Evolutionary conservation across 106 monocot genomes (phyloP).

Genomic region (Dendrobium nobile): DNA sequence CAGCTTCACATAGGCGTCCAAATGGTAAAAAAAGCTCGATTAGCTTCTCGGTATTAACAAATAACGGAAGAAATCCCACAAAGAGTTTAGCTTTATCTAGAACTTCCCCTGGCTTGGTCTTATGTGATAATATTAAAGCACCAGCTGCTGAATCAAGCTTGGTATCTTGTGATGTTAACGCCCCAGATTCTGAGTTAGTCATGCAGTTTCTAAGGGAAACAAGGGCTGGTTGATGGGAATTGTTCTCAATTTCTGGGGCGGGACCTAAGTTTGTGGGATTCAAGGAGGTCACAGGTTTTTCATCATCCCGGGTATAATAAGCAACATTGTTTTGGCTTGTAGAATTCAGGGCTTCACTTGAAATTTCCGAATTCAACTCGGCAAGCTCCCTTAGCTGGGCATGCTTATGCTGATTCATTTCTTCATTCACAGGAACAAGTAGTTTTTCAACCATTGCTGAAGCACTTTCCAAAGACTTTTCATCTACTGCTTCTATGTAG

Average conservation of each 20-base stretch:
- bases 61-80: slow-evolving; percentile 39
- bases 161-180: not conserved
- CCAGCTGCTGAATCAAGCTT: not conserved
- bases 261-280: not conserved
- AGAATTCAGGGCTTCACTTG: not conserved
- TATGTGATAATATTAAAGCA: no score
- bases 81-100: slow-evolving; percentile 32
- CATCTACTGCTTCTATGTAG: slow-evolving; percentile 35
- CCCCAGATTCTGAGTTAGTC: not conserved
- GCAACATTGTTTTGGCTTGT: not conserved
- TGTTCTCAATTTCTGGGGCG: not conserved
- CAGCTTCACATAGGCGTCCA: slow-evolving; percentile 22
- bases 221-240: not conserved
- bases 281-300: not conserved
- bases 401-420: slow-evolving; percentile 32
- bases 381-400: slow-evolving; percentile 64
- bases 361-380: slow-evolving; percentile 14
- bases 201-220: not conserved
- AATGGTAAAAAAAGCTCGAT: slow-evolving; percentile 50
- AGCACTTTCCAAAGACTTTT: slow-evolving; percentile 57
- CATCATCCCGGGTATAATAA: no score
- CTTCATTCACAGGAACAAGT: slow-evolving; percentile 48
- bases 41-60: slow-evolving; percentile 32
- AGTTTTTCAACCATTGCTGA: slow-evolving; percentile 58
- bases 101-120: not conserved